Percentiles rank a stretch among this genome's conserved stretches.
Evolutionary conservation across 352 stramenopile species (phyloP).

Genomic region (Blastocystis sp.): DNA sequence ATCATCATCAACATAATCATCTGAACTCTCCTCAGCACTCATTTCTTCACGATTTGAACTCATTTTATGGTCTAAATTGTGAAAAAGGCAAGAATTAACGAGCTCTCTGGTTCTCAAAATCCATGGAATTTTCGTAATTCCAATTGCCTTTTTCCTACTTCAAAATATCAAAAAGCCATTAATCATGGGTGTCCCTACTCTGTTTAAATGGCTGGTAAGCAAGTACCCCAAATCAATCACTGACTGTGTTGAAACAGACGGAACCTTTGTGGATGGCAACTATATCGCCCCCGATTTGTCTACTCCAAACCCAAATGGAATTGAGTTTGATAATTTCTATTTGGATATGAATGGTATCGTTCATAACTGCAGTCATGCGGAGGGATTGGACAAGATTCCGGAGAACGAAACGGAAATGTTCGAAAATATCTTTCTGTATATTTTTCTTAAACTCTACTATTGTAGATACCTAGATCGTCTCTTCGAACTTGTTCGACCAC

Average conservation of each 20-base stretch:
- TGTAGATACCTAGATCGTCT: slow-evolving; percentile 90
- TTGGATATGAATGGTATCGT: slow-evolving; percentile 99
- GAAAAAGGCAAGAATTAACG: background rate
- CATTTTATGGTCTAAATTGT: background rate
- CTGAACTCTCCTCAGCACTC: background rate
- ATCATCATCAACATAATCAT: slow-evolving; percentile 47
- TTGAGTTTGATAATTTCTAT: slow-evolving; percentile 96
- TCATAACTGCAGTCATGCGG: slow-evolving; percentile 95
- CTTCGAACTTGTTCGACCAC: slow-evolving; percentile 86
- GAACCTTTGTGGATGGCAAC: slow-evolving; percentile 77
- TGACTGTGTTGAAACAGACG: slow-evolving; percentile 78
- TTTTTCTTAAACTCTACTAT: slow-evolving; percentile 70
- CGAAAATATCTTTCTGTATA: slow-evolving; percentile 82
- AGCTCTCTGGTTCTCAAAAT: background rate
- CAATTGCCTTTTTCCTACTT: background rate
- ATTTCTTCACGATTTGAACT: background rate
- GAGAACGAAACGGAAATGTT: slow-evolving; percentile 97
- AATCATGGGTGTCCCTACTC: slow-evolving; percentile 94
- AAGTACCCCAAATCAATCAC: slow-evolving; percentile 97
- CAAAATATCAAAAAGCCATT: background rate
- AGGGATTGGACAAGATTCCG: slow-evolving; percentile 78
- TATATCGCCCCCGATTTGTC: slow-evolving; percentile 78
- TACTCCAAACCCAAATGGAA: slow-evolving; percentile 86
- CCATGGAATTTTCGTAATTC: background rate
- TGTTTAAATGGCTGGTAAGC: slow-evolving; percentile 97